These are phyloP conservation scores for Hysterangium stoloniferum DNA, from an alignment of 768 basidiomycete species.

Conservation along the genomic window DNA sequence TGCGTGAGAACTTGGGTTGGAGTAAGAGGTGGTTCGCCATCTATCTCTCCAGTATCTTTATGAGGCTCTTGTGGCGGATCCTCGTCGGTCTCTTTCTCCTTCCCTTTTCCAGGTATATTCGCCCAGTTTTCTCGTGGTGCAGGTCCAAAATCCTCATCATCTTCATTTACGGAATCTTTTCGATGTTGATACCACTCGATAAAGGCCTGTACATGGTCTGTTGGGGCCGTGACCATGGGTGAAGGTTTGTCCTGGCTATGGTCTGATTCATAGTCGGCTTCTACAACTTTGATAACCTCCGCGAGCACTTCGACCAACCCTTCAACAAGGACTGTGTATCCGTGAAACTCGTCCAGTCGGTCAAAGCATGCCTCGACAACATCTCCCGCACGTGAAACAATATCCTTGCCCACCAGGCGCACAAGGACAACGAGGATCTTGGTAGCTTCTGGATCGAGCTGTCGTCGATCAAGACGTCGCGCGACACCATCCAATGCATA, in stretches of 20 bases:
- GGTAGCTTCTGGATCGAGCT: constrained; percentile 83
- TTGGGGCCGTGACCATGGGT: constrained; percentile 12
- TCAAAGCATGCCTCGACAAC: constrained; percentile 98
- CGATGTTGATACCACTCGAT: constrained; percentile 58
- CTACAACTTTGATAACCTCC: constrained; percentile 77
- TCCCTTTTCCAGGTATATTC: constrained; percentile 18
- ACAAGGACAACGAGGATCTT: constrained; percentile 82
- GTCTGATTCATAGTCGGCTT: constrained; percentile 38
- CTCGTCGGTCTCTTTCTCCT: constrained; percentile 19
- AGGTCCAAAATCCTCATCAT: constrained; percentile 47
- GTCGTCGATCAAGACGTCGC: constrained; percentile 67
- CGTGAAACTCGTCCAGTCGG: constrained; percentile 91
- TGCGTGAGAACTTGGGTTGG: constrained; percentile 69
- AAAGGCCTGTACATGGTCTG: constrained; percentile 28
- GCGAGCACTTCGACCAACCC: constrained; percentile 81
- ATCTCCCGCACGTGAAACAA: constrained; percentile 86
- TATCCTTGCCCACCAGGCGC: constrained; percentile 75
- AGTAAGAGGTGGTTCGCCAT: constrained; percentile 40
- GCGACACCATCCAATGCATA: constrained; percentile 91
- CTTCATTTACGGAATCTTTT: constrained; percentile 26
- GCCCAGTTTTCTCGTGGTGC: constrained; percentile 55
- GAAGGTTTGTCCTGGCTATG: constrained; percentile 14
- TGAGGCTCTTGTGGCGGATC: constrained; percentile 18
- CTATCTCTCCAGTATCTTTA: constrained; percentile 29
- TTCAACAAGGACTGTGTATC: constrained; percentile 80